Conservation (phyloP, 441 rosid genomes). For the Pelargonium hybrid region DNA sequence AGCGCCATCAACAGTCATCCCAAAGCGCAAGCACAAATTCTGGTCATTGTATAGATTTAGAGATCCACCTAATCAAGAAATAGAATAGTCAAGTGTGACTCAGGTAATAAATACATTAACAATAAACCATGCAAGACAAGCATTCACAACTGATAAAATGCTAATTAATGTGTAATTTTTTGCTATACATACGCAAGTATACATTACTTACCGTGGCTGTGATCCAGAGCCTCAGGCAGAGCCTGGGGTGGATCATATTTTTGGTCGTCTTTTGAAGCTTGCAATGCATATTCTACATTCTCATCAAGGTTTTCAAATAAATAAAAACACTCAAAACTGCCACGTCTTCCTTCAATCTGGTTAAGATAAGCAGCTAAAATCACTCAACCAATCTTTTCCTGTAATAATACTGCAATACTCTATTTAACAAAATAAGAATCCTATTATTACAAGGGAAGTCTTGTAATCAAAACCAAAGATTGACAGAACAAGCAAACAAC, state of each 20-base stretch:
- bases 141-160: not conserved
- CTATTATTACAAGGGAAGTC: not conserved
- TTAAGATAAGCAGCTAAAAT: conserved; percentile 19
- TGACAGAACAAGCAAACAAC: not conserved
- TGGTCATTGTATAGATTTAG: conserved; percentile 34
- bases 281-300: conserved; percentile 27
- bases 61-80: conserved; percentile 36
- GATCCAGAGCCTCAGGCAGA: conserved; percentile 50
- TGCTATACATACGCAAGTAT: not conserved
- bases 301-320: conserved; percentile 54
- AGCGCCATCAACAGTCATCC: conserved; percentile 38
- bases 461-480: conserved; percentile 4
- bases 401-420: not conserved
- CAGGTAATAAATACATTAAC: not conserved
- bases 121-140: conserved; percentile 4
- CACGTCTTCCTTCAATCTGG: conserved; percentile 65
- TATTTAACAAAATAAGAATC: not conserved
- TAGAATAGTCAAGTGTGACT: not conserved
- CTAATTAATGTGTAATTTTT: not conserved
- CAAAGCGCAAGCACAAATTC: conserved; percentile 51
- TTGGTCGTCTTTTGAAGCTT: conserved; percentile 24
- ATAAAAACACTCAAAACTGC: conserved; percentile 63
- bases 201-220: conserved; percentile 45
- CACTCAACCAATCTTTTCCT: conserved; percentile 6
- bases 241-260: conserved; percentile 50